Base-by-base conservation (phyloP, 208 protist genomes). In the Herpetomonas muscarum region DNA sequence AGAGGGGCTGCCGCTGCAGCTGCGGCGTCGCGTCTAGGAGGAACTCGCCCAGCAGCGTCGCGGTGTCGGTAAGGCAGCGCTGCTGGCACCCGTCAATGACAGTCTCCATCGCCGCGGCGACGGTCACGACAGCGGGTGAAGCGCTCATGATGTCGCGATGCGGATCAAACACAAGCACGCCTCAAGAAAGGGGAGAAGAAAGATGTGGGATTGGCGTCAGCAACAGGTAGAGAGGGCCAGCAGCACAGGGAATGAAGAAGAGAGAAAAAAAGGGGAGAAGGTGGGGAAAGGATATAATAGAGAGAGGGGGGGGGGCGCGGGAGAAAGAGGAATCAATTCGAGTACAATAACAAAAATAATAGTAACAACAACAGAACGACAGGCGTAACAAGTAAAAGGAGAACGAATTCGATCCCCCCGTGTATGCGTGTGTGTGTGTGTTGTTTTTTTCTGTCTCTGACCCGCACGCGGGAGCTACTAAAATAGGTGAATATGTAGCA, bases 1-100 rank as follows among this genome's bases (percentile, higher is more conserved):
- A 54, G 32, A 60, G 51, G 2, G 34, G 25, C 41, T 56, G 54
- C 19, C 45, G 47, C 0, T 73, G 49, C 17, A 79, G 51, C 5
- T 12, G 29, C 26, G 61, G 47, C 1, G 44, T 61, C 7, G 74
- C 85, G 52, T 74, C 67, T n/a, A 91, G 72, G 0, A 74, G 61
- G 32, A 94, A 66, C 67, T 91, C 81, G 13, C 72, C 65, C 26
- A 94, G 67, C 81, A 81, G 91, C 52, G 70, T 53, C 2, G 70
- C 69, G 25, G 63, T 72, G 52, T 76, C 73, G 24, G 67, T 68
- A 9, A 94, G 67, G 25, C 85, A 76, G 12, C 87, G 83, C 5
- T 71, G 65, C 46, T 66, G 64, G 53, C 80, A 91, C 69, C 91
- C 84, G 56, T 55, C 51, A 0, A 62, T 49, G 10, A 74, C 65